Evolutionary conservation across 345 rosid species (phyloP), one percentile per base, ranked within the genome.

Genomic region (Dipteronia dyeriana): DNA sequence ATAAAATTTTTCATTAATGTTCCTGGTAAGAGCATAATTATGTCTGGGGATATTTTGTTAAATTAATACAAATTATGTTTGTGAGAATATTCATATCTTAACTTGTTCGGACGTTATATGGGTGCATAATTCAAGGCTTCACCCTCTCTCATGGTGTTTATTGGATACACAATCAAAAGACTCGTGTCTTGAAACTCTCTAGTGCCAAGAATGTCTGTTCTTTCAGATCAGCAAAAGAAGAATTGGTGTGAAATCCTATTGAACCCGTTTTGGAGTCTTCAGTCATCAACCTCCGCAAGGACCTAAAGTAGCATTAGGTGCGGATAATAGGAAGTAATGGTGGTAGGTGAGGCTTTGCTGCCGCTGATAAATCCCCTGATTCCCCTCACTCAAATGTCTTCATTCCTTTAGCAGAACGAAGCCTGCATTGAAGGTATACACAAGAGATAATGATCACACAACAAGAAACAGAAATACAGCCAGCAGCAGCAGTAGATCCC

Each of bases 301-400:
- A 5, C n/a, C 66, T 23, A 22, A 56, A 23, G 66, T 41, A 8
- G 76, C 72, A 10, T 62, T 22, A 34, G 51, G 68, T 7, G 45
- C 45, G 34, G 12, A 17, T 51, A 68, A 9, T 79, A 29, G 19
- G 26, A 61, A 59, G 20, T 22, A 57, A 34, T 73, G 39, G 3
- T 3, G 7, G 4, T 66, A 3, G 10, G 31, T 0, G 17, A 19
- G 26, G 67, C 59, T n/a, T 64, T 16, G 5, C n/a, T 20, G 9
- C 67, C 14, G 49, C 53, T 25, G 82, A 79, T 45, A 14, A 23
- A 38, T 65, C 49, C 51, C 65, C 74, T 45, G 8, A 23, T 23
- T 65, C 49, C 51, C 65, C 74, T 57, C 26, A 3, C 38, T 51
- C 5, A 63, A 29, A 53, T 23, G 57, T 17, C 61, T 25, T 11